phyloP scores from a whole-genome alignment of 768 basidiomycete genomes.

The Mrakia hoshinonis region DNA sequence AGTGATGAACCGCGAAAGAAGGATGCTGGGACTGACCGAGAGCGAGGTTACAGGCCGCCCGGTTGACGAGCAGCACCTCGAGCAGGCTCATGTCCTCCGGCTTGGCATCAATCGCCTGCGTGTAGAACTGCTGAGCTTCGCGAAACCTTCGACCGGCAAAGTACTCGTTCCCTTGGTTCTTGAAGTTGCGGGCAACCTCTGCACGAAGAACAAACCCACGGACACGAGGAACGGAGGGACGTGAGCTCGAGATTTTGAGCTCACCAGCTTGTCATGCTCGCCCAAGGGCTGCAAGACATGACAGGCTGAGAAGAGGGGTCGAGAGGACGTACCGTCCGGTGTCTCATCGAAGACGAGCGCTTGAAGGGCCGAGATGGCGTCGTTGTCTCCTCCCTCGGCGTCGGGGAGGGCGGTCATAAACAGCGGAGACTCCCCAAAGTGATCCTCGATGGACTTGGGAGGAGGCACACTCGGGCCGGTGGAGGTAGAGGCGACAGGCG shows the following conservation, averaged over 20 bases:
- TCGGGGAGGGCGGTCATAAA: conserved; percentile 85
- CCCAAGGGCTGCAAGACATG: background rate
- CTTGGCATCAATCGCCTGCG: conserved; percentile 76
- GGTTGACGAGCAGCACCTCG: conserved; percentile 65
- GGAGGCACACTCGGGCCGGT: conserved; percentile 30
- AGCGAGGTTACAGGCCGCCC: conserved; percentile 86
- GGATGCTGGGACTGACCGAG: conserved; percentile 15
- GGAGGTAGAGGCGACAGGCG: background rate
- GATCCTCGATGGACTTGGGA: conserved; percentile 33
- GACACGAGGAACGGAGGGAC: background rate
- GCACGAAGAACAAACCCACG: background rate
- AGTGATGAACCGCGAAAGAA: background rate
- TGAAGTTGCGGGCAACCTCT: conserved; percentile 90
- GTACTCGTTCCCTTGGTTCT: conserved; percentile 91
- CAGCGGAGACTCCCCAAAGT: conserved; percentile 64
- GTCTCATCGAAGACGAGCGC: conserved; percentile 80
- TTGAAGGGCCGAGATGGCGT: conserved; percentile 70
- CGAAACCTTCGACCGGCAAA: conserved; percentile 76
- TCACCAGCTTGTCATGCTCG: too few relatives aligned
- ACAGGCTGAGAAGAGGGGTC: background rate
- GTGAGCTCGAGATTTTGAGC: background rate
- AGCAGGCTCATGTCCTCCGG: conserved; percentile 57
- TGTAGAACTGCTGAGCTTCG: conserved; percentile 83
- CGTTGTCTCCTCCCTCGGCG: conserved; percentile 55
- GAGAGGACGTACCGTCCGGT: conserved; percentile 68